phyloP scores from a whole-genome alignment of 192 early-diverging fungal genomes.

The Umbelopsis isabellina region DNA sequence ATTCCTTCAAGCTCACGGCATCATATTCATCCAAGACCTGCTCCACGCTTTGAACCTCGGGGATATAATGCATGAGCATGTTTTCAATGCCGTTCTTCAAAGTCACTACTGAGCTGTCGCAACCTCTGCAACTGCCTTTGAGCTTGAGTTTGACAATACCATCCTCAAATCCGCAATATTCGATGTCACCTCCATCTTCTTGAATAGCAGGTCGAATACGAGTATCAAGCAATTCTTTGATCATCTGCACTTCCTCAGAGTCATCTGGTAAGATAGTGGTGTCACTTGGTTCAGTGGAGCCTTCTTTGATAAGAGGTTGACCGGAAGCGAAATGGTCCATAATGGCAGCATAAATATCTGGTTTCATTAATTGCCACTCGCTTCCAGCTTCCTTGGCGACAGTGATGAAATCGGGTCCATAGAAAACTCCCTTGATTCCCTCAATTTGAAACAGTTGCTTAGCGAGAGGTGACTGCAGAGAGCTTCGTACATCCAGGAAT shows the following conservation, averaged over 20 bases:
- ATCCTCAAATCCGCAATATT: constrained; percentile 88
- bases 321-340: constrained; percentile 94
- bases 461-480: constrained; percentile 86
- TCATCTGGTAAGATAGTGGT: constrained; percentile 80
- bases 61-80: constrained; percentile 99
- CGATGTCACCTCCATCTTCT: constrained; percentile 99
- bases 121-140: constrained; percentile 95
- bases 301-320: constrained; percentile 71
- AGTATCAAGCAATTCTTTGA: constrained; percentile 97
- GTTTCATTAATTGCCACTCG: constrained; percentile 98
- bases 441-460: constrained; percentile 91
- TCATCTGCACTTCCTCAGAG: constrained; percentile 94
- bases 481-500: constrained; percentile 77
- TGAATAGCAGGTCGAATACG: constrained; percentile 95
- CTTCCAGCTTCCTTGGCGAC: constrained; percentile 87
- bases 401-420: constrained; percentile 93
- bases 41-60: constrained; percentile 87
- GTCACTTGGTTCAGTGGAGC: constrained; percentile 47
- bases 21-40: constrained; percentile 91
- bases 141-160: constrained; percentile 92
- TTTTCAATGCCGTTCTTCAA: constrained; percentile 99
- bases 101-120: constrained; percentile 86
- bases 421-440: constrained; percentile 89
- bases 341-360: constrained; percentile 94
- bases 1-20: constrained; percentile 75